Percentiles rank a stretch among this genome's conserved stretches.
These are phyloP conservation scores for Cytospora mali DNA, from an alignment of 2,329 filamentous ascomycete genomes.

Conservation along the genomic window DNA sequence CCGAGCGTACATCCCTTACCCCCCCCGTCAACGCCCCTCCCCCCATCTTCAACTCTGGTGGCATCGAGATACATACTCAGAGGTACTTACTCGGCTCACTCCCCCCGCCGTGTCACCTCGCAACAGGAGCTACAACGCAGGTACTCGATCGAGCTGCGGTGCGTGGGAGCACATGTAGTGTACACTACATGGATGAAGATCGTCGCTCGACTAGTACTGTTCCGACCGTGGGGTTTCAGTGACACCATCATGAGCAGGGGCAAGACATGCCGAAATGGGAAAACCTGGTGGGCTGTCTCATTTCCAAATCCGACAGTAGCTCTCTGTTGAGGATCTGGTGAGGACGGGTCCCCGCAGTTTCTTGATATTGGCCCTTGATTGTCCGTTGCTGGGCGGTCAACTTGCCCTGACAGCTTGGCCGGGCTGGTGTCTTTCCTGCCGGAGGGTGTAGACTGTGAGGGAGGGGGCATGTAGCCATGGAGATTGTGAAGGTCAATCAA, in stretches of 20 bases:
- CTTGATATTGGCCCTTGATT: not conserved
- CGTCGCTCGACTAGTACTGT: not conserved
- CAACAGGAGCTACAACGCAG: not conserved
- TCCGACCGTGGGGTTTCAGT: not conserved
- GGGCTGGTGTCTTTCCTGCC: no score
- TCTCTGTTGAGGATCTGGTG: not conserved
- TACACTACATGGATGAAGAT: not conserved
- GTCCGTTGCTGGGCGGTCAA: not conserved
- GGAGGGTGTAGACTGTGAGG: not conserved
- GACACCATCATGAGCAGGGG: not conserved
- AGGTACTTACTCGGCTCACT: not conserved
- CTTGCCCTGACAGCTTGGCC: no score
- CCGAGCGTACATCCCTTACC: not conserved
- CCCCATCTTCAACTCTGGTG: not conserved
- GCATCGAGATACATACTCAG: no score
- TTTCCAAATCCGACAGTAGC: not conserved
- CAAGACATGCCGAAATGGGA: not conserved
- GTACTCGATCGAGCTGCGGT: not conserved
- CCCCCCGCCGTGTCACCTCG: not conserved
- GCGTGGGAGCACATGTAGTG: not conserved
- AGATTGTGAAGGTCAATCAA: not conserved
- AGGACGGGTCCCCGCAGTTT: not conserved
- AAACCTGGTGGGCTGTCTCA: not conserved
- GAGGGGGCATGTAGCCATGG: not conserved
- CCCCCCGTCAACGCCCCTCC: not conserved